Conservation (phyloP, 2,329 filamentous ascomycete species). For the Cryphonectria naterciae region DNA sequence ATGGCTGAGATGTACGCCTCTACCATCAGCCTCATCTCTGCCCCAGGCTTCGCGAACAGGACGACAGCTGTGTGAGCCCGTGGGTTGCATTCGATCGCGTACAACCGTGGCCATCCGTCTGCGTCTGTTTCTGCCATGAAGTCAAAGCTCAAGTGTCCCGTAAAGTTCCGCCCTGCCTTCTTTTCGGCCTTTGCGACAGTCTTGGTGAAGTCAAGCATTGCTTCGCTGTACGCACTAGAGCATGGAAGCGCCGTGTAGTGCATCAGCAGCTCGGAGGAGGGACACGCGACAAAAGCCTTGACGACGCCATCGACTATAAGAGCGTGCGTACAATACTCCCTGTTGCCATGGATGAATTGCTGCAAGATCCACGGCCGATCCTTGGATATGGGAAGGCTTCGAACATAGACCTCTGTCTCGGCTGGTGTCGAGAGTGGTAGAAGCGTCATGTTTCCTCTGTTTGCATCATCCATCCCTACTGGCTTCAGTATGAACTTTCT, state of each 20-base stretch:
- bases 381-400: constrained; percentile 57
- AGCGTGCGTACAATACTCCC: constrained; percentile 73
- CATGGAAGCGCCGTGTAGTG: constrained; percentile 65
- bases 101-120: constrained; percentile 48
- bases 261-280: constrained; percentile 65
- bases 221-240: constrained; percentile 56
- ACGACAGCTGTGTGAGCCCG: constrained; percentile 69
- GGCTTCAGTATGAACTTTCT: constrained; percentile 68
- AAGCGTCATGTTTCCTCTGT: constrained; percentile 65
- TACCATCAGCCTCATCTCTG: constrained; percentile 49
- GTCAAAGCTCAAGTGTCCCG: constrained; percentile 74
- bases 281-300: constrained; percentile 69
- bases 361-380: constrained; percentile 68
- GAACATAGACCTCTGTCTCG: constrained; percentile 60
- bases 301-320: constrained; percentile 68
- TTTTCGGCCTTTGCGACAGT: constrained; percentile 56
- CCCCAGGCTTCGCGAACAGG: constrained; percentile 54
- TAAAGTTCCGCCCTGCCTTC: constrained; percentile 48
- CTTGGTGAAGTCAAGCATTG: constrained; percentile 69
- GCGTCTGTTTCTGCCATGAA: constrained; percentile 62
- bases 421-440: constrained; percentile 58
- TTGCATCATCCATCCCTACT: constrained; percentile 63
- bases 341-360: constrained; percentile 63
- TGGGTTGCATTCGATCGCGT: constrained; percentile 74
- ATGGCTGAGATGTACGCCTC: constrained; percentile 58